Evolutionary conservation across 1,139 yeast species (phyloP), one percentile per base, ranked within the genome.

Genomic region (Taphrina confusa): DNA sequence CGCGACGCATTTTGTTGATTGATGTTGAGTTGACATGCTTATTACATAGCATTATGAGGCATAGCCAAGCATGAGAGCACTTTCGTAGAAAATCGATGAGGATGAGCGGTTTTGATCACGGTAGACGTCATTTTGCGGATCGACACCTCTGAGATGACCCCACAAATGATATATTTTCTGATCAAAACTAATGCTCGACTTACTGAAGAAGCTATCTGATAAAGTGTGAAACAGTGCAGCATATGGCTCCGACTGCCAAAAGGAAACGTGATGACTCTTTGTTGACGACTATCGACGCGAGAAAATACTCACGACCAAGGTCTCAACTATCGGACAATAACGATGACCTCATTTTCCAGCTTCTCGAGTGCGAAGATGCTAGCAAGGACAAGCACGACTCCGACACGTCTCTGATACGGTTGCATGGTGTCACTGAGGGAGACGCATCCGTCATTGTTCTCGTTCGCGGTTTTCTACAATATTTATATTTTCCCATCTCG

Each of bases 321-420:
- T 5, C 2, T 5, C 11, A 9, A 4, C 25, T 25, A 9, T 11
- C 18, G 4, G 14, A 25, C 33, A 6, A 40, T 1, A n/a, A 22
- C 5, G 22, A 28, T 1, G 54, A 45, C 18, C 60, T 56, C 28
- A 23, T 45, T 27, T 56, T 56, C 31, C 44, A 36, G 12, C 27
- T 56, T 8, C 47, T 46, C 23, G 60, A 56, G 23, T 56, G 60
- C 23, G 60, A 56, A 34, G 60, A 56, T 36, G 52, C 60, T 4
- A 37, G 46, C 36, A 56, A 56, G 42, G 60, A 56, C 31, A 56
- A 56, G 18, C 23, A 12, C 2, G 52, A 36, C 22, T 37, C 22
- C 22, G 46, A 50, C 25, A 27, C 46, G 16, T 46, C 60, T 4
- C 33, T 56, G 20, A 36, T 56, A 16, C 52, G 60, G 14, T 16